Evolutionary conservation across 148 eudicot species (phyloP).

Genomic region (Rhododendron williamsianum): DNA sequence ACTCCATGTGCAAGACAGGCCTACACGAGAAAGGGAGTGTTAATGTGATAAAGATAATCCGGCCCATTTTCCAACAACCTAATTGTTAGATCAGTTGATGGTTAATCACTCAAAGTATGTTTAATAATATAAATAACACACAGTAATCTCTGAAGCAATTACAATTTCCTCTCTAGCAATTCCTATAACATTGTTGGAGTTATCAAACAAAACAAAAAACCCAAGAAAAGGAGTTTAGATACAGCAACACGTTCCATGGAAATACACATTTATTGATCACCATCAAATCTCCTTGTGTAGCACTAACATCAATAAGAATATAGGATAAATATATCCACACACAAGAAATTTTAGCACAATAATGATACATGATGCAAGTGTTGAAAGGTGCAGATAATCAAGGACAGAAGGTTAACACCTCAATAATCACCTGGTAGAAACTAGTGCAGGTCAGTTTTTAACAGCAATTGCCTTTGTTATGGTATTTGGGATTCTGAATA

Average conservation of each 20-base stretch:
- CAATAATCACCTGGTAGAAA: slow-evolving; percentile 59
- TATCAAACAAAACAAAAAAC: neutral
- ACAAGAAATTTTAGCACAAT: neutral
- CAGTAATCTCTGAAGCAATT: neutral
- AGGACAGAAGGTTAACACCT: neutral
- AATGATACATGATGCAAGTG: neutral
- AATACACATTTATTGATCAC: neutral
- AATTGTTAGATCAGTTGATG: neutral
- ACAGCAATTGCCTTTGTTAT: slow-evolving; percentile 74
- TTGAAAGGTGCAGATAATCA: neutral
- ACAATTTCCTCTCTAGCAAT: neutral
- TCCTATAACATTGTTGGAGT: neutral
- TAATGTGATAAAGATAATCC: neutral
- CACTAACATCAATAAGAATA: neutral
- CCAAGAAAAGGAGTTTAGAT: neutral
- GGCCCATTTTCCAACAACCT: neutral
- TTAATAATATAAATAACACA: neutral
- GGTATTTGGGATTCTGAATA: slow-evolving; percentile 83
- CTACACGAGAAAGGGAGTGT: neutral
- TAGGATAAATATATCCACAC: neutral
- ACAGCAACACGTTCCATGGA: neutral
- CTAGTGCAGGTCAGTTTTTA: slow-evolving; percentile 53
- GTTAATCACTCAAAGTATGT: neutral
- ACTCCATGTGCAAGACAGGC: neutral
- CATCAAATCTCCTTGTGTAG: neutral